phyloP scores from a whole-genome alignment of 2,329 filamentous ascomycete genomes.

The Hypoxylon sp. region DNA sequence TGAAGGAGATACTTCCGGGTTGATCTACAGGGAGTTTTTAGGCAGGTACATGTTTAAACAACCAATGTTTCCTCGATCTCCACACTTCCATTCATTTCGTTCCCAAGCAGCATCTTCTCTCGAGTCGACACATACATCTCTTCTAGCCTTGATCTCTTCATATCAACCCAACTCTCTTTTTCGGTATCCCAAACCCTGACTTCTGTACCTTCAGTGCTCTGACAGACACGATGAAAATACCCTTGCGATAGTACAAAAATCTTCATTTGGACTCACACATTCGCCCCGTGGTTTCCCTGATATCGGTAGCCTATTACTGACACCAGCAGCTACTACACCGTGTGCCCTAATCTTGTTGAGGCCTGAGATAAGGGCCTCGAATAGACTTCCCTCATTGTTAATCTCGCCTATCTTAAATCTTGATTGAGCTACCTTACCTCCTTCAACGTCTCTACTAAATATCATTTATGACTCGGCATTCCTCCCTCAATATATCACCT shows the following conservation, averaged over 20 bases:
- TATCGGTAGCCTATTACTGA: background rate
- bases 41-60: background rate
- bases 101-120: background rate
- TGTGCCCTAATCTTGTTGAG: background rate
- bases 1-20: background rate
- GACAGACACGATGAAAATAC: background rate
- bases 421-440: background rate
- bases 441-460: background rate
- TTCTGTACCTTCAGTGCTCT: background rate
- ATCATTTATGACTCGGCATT: background rate
- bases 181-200: background rate
- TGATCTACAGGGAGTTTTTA: background rate
- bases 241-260: background rate
- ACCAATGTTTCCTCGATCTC: background rate
- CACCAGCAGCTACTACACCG: background rate
- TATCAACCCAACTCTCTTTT: background rate
- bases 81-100: background rate
- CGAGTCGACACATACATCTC: background rate
- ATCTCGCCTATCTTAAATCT: background rate
- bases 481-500: background rate
- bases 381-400: background rate
- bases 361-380: background rate
- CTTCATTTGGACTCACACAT: background rate
- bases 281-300: background rate
- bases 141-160: background rate